These are phyloP conservation scores for Geotrichum macrosporum DNA, from an alignment of 1,139 yeast species.

Conservation along the genomic window DNA sequence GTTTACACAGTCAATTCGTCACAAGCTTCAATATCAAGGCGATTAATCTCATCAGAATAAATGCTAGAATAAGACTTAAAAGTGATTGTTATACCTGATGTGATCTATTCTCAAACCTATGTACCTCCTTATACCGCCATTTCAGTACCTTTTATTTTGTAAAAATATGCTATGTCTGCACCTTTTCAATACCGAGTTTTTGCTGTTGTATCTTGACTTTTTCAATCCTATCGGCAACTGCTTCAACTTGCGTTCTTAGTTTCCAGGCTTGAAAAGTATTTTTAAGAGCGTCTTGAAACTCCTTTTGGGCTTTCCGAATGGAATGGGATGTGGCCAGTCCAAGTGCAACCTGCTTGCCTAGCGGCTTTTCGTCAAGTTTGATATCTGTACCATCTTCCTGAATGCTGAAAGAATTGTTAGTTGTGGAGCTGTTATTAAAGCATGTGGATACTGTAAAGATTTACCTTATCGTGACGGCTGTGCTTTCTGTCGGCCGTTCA, in stretches of 20 bases:
- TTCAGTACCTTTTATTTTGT: too few species aligned
- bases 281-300: slow-evolving; percentile 10
- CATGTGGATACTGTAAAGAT: background rate
- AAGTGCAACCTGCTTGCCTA: slow-evolving; percentile 1
- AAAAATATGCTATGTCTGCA: too few species aligned
- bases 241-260: background rate
- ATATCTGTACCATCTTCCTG: background rate
- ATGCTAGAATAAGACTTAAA: too few species aligned
- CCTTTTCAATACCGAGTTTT: too few species aligned
- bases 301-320: slow-evolving; percentile 11
- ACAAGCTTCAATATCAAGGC: too few species aligned
- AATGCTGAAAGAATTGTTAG: slow-evolving; percentile 3
- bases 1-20: too few species aligned
- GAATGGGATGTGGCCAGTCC: slow-evolving; percentile 14
- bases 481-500: slow-evolving; percentile 17
- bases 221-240: slow-evolving; percentile 8
- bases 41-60: too few species aligned
- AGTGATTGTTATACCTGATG: too few species aligned
- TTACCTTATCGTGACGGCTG: slow-evolving; percentile 13
- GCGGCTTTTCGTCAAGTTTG: background rate
- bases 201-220: background rate
- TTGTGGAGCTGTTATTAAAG: too few species aligned
- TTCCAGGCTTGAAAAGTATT: slow-evolving; percentile 8
- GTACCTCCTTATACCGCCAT: too few species aligned
- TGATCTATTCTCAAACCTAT: too few species aligned